These are phyloP conservation scores for Theileria sp. DNA, from an alignment of 169 alveolate species.

Conservation along the genomic window DNA sequence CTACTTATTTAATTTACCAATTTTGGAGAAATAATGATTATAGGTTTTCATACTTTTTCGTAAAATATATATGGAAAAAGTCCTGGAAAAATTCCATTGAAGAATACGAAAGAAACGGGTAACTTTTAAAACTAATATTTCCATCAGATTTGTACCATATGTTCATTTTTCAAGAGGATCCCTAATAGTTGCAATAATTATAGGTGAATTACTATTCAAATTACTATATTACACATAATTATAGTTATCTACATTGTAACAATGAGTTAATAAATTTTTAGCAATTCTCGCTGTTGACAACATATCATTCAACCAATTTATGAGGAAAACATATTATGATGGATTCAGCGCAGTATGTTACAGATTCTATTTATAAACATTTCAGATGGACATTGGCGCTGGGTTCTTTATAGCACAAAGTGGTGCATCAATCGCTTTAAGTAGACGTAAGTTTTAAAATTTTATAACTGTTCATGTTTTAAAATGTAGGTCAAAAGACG, in stretches of 20 bases:
- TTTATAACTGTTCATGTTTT: neutral
- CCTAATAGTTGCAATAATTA: slow-evolving; percentile 1
- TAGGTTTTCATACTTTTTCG: neutral
- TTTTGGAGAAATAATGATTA: no score
- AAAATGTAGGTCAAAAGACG: neutral
- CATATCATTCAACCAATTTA: slow-evolving; percentile 35
- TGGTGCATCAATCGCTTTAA: slow-evolving; percentile 39
- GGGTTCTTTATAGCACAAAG: slow-evolving; percentile 52
- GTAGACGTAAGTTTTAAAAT: slow-evolving; percentile 25
- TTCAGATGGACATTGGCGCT: slow-evolving; percentile 57
- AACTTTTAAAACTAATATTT: neutral
- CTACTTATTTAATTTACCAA: no score
- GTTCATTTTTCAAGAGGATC: slow-evolving; percentile 10
- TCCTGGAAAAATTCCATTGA: neutral
- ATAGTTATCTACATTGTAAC: neutral
- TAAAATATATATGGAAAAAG: neutral
- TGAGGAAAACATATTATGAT: slow-evolving; percentile 44
- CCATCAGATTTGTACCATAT: slow-evolving; percentile 2
- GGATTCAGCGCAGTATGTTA: slow-evolving; percentile 51
- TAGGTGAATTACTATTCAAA: slow-evolving; percentile 3
- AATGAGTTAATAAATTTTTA: neutral
- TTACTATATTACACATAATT: neutral
- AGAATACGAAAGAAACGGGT: neutral
- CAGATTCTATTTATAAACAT: neutral
- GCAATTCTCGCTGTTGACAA: slow-evolving; percentile 58